Base-by-base conservation (phyloP, 2,329 filamentous ascomycete species). In the Pyrenochaeta sp. region DNA sequence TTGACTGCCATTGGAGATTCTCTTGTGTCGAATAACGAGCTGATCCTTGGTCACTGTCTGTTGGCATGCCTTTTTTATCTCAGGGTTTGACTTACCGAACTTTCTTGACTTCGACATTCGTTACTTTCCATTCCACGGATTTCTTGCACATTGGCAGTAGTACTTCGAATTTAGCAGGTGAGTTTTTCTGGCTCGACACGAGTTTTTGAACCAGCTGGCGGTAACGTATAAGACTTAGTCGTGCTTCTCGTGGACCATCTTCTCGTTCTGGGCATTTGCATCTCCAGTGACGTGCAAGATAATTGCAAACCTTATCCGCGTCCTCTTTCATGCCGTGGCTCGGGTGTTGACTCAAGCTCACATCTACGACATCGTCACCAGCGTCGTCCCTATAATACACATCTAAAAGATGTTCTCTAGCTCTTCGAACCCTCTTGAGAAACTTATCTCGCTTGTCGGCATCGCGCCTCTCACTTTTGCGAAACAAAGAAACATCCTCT, bases 41-140 rank as follows among this genome's bases (percentile, higher is more conserved):
- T n/a, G n/a, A n/a, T n/a, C n/a, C n/a, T n/a, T n/a, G n/a, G n/a
- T n/a, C n/a, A n/a, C n/a, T n/a, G n/a, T n/a, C n/a, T n/a, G n/a
- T n/a, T n/a, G n/a, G n/a, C n/a, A n/a, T n/a, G n/a, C n/a, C n/a
- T n/a, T n/a, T 22, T 22, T 22, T 8, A 14, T 13, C 18, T 22
- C 7, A 10, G 19, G 13, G 20, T 7, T 4, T 7, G 7, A 6
- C 34, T 19, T 36, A 36, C 34, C 10, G 8, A 15, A 17, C 13
- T 7, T 20, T 28, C 14, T 27, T 36, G 6, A 36, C 23, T 18
- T 36, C 34, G 7, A 36, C 15, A 20, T 36, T 26, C 6, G 34
- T 36, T 27, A 36, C 14, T 36, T 36, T 36, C 34, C 34, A 36
- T 11, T 36, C 23, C 19, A 36, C 15, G 10, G 14, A 27, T 7